These are phyloP conservation scores for Sugiyamaella castrensis DNA, from an alignment of 1,139 yeast species.

Conservation along the genomic window DNA sequence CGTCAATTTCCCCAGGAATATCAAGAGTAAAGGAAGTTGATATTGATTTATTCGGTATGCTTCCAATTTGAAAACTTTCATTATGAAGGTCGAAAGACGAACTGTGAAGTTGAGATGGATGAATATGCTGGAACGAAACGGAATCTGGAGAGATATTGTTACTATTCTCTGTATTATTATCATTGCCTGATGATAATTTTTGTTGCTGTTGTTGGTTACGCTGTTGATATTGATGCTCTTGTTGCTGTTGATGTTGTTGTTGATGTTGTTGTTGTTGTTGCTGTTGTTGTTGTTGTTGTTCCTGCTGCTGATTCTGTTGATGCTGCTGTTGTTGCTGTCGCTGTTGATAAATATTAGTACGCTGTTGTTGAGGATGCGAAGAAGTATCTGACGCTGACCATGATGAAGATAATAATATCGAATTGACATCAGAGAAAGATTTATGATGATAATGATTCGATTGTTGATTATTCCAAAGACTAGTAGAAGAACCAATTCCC, in stretches of 20 bases:
- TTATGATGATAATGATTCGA: neutral
- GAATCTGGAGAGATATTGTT: neutral
- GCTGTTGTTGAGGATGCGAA: constrained; percentile 1
- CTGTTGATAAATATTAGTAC: constrained; percentile 2
- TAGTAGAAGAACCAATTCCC: neutral
- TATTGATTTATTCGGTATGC: constrained; percentile 12
- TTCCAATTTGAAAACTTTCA: constrained; percentile 13
- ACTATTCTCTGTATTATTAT: neutral
- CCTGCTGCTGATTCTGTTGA: too few relatives aligned
- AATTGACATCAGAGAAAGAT: constrained; percentile 11
- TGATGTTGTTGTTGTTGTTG: neutral
- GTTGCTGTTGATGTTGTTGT: neutral
- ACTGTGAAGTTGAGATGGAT: constrained; percentile 24
- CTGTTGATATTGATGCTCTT: neutral
- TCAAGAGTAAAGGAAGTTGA: constrained; percentile 14
- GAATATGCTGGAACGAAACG: constrained; percentile 24
- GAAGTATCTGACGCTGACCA: constrained; percentile 4
- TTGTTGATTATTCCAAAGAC: constrained; percentile 1
- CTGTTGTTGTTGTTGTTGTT: constrained; percentile 3
- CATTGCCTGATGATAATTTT: neutral
- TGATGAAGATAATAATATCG: constrained; percentile 7
- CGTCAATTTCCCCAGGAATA: constrained; percentile 14
- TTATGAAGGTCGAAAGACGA: constrained; percentile 7
- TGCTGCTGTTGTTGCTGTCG: neutral
- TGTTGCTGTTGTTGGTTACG: neutral